Evolutionary conservation across 2,329 filamentous ascomycete species (phyloP), one percentile per base, ranked within the genome.

Genomic region (Colletotrichum somersetense): DNA sequence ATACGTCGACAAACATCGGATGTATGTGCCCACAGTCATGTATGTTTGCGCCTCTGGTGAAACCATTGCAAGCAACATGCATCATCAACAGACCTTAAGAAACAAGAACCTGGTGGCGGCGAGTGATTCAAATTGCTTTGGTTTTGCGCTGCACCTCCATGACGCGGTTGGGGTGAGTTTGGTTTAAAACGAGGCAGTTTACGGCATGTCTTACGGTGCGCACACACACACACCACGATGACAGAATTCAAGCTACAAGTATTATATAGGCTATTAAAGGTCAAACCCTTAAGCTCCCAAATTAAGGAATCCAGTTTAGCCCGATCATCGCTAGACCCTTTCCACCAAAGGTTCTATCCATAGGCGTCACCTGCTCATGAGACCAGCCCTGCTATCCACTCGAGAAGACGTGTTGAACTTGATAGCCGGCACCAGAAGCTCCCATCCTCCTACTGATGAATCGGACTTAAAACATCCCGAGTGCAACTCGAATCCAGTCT

Each of bases 401-500:
- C 4, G 4, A 23, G 48, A 18, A 18, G n/a, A 26, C 16, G 30
- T 30, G 2, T 12, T n/a, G 3, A 35, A 7, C 2, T 38, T 11
- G 20, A 56, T 35, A 56, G 11, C 33, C 53, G 18, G 26, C 26
- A 30, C 26, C 30, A 35, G 30, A 16, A 38, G 33, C 20, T 16
- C 1, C 18, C 53, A 2, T 14, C 23, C 5, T 5, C 6, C 3
- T 5, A 16, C 40, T 20, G 3, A 20, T 30, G 50, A 26, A 11
- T 14, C 23, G 18, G n/a, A 18, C 35, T 18, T 23, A 14, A 7
- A 38, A 6, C n/a, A 42, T 14, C 33, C 56, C 7, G 20, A 58
- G 56, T 26, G 35, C 61, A 18, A 42, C 46, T 63, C 46, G 48
- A 3, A 53, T 16, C 61, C 46, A 63, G 18, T 23, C 61, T 63